phyloP scores from a whole-genome alignment of 495 filamentous ascomycete genomes.

The Penicillium antarcticum region DNA sequence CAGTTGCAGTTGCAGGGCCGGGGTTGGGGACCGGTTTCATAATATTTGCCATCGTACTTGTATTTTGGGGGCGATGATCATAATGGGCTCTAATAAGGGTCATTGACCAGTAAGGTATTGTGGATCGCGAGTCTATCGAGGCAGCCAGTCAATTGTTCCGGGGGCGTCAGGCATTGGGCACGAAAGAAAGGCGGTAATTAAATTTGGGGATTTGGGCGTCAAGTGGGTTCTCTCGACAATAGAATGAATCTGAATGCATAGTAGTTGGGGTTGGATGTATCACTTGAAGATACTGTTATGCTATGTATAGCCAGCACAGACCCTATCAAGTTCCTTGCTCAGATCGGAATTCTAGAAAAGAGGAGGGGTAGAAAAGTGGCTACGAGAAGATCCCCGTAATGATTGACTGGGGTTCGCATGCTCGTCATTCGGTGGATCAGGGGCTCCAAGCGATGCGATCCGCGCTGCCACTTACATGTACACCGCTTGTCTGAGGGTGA shows the following conservation, averaged over 20 bases:
- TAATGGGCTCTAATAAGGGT: not conserved
- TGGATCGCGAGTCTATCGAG: not conserved
- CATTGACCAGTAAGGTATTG: not conserved
- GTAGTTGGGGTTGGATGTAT: constrained; percentile 2
- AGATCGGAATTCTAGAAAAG: constrained; percentile 1
- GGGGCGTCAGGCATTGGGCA: constrained; percentile 26
- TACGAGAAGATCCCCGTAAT: not conserved
- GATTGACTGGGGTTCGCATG: constrained; percentile 18
- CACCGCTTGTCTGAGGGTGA: constrained; percentile 27
- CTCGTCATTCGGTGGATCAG: constrained; percentile 32
- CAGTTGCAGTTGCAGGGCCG: not conserved
- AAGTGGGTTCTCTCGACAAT: constrained; percentile 1
- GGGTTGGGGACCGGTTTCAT: not conserved
- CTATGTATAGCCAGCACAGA: constrained; percentile 3
- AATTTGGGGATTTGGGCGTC: constrained; percentile 6
- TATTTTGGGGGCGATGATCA: not conserved
- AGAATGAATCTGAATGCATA: not conserved
- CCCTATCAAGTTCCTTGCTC: constrained; percentile 1
- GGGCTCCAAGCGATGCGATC: constrained; percentile 24
- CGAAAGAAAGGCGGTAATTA: constrained; percentile 13
- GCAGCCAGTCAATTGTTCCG: constrained; percentile 7
- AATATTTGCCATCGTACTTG: not conserved
- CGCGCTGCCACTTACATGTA: constrained; percentile 24
- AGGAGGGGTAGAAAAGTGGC: constrained; percentile 7
- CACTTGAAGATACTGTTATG: not conserved